A percentile compares a stretch with the other conserved stretches of the same genome.
phyloP scores from a whole-genome alignment of 768 basidiomycete species.

The Pleurotus pulmonarius region DNA sequence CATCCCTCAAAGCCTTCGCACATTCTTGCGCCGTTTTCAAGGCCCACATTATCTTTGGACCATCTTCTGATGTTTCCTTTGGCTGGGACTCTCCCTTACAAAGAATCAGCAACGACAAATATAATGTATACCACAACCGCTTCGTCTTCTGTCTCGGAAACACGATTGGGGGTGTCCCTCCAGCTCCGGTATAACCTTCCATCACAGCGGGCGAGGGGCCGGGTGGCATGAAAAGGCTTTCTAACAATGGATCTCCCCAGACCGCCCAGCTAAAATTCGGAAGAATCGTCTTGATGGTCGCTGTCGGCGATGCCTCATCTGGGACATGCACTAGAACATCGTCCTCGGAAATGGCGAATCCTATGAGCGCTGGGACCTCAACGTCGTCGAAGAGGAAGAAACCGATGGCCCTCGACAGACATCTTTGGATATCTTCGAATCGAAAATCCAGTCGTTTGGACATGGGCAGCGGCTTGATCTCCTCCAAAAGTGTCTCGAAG shows the following conservation, averaged over 20 bases:
- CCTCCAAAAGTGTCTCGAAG: constrained; percentile 53
- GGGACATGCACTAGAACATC: constrained; percentile 50
- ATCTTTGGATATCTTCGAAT: constrained; percentile 40
- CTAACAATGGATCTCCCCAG: constrained; percentile 77
- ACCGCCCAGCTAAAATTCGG: constrained; percentile 51
- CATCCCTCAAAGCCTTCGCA: constrained; percentile 42
- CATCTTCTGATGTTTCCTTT: constrained; percentile 11
- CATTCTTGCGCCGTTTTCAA: constrained; percentile 33
- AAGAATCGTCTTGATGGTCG: constrained; percentile 41
- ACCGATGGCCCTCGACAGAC: constrained; percentile 67
- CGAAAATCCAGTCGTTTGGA: constrained; percentile 25
- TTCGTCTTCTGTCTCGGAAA: constrained; percentile 73
- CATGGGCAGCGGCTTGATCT: constrained; percentile 28
- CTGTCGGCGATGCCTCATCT: constrained; percentile 11
- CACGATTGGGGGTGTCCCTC: constrained; percentile 45
- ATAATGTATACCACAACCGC: constrained; percentile 72
- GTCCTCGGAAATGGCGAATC: constrained; percentile 57
- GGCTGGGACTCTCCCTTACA: constrained; percentile 6
- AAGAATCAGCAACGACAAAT: constrained; percentile 54
- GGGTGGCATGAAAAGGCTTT: constrained; percentile 53
- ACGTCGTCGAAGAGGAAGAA: constrained; percentile 77
- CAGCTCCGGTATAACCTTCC: constrained; percentile 56
- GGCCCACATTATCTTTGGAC: constrained; percentile 35
- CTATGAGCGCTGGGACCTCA: constrained; percentile 64
- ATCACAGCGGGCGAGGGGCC: constrained; percentile 46